A percentile compares a stretch with the other conserved stretches of the same genome.
Conservation (phyloP, 495 filamentous ascomycete species). For the Pseudevernia furfuracea region DNA sequence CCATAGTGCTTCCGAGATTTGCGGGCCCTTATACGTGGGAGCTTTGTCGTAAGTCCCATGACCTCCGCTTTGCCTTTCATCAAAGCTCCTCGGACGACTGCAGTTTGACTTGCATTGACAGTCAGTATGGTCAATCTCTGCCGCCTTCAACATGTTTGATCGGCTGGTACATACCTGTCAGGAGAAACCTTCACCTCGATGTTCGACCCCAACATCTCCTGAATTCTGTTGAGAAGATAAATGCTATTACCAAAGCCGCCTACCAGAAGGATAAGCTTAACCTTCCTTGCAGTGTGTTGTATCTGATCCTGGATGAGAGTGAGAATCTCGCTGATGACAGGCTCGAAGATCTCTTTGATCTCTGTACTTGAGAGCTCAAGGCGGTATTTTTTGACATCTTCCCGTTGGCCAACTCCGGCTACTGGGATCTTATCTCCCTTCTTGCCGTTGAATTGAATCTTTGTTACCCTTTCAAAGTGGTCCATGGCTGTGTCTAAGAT, state of each 20-base stretch:
- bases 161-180: not conserved
- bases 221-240: not conserved
- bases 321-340: conserved; percentile 25
- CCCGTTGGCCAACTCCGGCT: too few species aligned
- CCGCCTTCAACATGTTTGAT: not conserved
- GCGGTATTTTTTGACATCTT: too few species aligned
- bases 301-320: conserved; percentile 11
- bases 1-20: conserved; percentile 7
- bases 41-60: conserved; percentile 4
- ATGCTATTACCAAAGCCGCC: not conserved
- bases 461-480: too few species aligned
- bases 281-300: not conserved
- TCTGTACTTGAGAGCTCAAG: too few species aligned
- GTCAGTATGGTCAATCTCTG: not conserved
- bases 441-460: too few species aligned
- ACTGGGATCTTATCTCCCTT: too few species aligned
- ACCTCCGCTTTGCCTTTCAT: conserved; percentile 13
- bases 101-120: not conserved
- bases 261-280: not conserved
- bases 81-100: conserved; percentile 3
- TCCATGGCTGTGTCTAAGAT: too few species aligned
- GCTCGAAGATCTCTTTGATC: conserved; percentile 53
- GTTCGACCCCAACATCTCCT: not conserved
- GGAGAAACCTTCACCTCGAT: not conserved
- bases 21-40: conserved; percentile 3